Percentiles rank a stretch among this genome's conserved stretches.
These are phyloP conservation scores for Corylus americana DNA, from an alignment of 306 rosid species.

Conservation along the genomic window DNA sequence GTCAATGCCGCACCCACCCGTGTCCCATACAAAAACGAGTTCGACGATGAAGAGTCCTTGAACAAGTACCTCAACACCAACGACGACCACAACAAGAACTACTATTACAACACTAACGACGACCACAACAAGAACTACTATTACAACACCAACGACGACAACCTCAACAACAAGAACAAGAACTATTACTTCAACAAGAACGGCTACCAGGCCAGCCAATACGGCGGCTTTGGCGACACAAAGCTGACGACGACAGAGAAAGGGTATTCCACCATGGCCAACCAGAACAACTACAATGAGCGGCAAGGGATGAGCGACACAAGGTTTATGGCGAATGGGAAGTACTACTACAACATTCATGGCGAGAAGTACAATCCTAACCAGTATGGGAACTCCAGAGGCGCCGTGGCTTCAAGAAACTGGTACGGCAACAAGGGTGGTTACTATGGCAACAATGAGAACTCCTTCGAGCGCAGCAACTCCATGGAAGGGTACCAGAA, in stretches of 20 bases:
- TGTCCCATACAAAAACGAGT: conserved; percentile 40
- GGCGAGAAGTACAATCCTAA: conserved; percentile 46
- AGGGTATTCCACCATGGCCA: conserved; percentile 38
- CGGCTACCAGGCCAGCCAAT: conserved; percentile 18
- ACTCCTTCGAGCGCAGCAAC: conserved; percentile 39
- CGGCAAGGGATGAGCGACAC: conserved; percentile 93
- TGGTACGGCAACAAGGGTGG: conserved; percentile 44
- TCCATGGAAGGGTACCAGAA: conserved; percentile 65
- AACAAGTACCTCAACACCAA: conserved; percentile 32
- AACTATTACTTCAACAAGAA: conserved; percentile 36
- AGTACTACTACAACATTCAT: conserved; percentile 42
- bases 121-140: conserved; percentile 27
- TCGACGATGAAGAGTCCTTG: conserved; percentile 29
- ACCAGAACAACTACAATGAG: conserved; percentile 39
- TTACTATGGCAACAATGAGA: conserved; percentile 48
- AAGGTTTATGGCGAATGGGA: conserved; percentile 74
- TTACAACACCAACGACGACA: conserved; percentile 21
- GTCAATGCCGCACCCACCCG: conserved; percentile 23
- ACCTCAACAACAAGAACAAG: conserved; percentile 19
- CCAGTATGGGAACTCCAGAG: conserved; percentile 40
- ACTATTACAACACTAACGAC: conserved; percentile 26
- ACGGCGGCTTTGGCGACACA: conserved; percentile 30
- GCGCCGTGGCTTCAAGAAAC: conserved; percentile 23
- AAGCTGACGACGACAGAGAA: conserved; percentile 27
- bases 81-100: conserved; percentile 32